Percentiles rank a stretch among this genome's conserved stretches.
Evolutionary conservation across 2,329 filamentous ascomycete genomes (phyloP).

Genomic region (Penicillium sp.): DNA sequence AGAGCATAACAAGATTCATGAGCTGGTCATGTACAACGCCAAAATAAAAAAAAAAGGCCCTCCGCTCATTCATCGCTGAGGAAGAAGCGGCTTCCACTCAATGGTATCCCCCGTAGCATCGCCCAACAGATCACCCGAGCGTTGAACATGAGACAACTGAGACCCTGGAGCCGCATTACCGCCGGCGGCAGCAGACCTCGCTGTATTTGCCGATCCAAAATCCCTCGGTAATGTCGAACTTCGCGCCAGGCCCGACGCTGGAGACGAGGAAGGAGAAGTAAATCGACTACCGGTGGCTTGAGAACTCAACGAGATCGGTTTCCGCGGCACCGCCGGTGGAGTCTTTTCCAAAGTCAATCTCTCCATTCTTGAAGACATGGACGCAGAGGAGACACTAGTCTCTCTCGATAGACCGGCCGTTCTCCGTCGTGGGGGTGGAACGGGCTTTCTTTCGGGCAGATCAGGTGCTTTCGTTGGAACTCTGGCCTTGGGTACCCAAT

Average conservation of each 20-base stretch:
- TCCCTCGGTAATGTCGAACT: neutral
- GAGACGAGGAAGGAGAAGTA: neutral
- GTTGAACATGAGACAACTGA: neutral
- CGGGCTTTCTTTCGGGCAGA: conserved; percentile 13
- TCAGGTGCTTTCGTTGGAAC: conserved; percentile 8
- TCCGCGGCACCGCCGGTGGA: conserved; percentile 54
- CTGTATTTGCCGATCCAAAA: neutral
- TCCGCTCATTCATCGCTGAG: conserved; percentile 11
- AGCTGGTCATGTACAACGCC: too few species aligned
- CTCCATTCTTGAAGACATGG: neutral
- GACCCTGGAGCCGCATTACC: neutral
- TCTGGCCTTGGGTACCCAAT: conserved; percentile 61
- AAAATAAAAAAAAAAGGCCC: too few species aligned
- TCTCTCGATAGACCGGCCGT: conserved; percentile 1
- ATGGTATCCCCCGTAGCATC: conserved; percentile 18
- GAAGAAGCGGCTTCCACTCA: conserved; percentile 29
- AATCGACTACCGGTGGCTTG: neutral
- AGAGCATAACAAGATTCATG: too few species aligned
- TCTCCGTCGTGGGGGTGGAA: conserved; percentile 21
- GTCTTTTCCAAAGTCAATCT: conserved; percentile 21
- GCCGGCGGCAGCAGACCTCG: too few species aligned
- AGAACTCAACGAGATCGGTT: conserved; percentile 46
- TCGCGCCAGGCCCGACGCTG: neutral
- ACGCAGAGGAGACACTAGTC: too few species aligned
- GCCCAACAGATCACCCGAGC: conserved; percentile 20